Percentiles rank a stretch among this genome's conserved stretches.
These are phyloP conservation scores for Suhomyces atakaporum DNA, from an alignment of 1,139 yeast genomes.

Conservation along the genomic window DNA sequence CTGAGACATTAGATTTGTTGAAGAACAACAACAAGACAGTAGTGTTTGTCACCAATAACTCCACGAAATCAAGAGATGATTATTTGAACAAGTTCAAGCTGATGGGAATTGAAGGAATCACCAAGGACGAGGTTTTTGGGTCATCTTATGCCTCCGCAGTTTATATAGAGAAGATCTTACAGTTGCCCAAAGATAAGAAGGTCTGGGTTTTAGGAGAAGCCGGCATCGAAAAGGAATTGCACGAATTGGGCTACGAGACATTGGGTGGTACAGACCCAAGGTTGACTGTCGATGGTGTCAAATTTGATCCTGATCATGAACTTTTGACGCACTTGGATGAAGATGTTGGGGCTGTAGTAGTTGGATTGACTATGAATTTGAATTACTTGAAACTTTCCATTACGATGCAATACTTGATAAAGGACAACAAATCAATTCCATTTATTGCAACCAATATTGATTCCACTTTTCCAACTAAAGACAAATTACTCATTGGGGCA, in stretches of 20 bases:
- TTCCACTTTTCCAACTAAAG: constrained; percentile 90
- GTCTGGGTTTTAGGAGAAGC: constrained; percentile 51
- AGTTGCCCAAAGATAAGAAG: constrained; percentile 65
- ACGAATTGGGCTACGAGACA: constrained; percentile 44
- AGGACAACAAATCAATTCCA: constrained; percentile 61
- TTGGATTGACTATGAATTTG: constrained; percentile 76
- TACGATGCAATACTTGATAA: constrained; percentile 74
- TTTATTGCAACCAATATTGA: constrained; percentile 96
- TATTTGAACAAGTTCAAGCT: constrained; percentile 75
- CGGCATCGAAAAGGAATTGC: constrained; percentile 47
- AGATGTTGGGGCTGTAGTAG: constrained; percentile 81
- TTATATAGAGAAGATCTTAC: constrained; percentile 73
- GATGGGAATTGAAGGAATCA: constrained; percentile 66
- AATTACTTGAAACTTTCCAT: constrained; percentile 81
- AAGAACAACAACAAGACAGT: constrained; percentile 54
- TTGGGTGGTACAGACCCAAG: constrained; percentile 45
- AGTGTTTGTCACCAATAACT: constrained; percentile 91
- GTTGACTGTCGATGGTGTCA: constrained; percentile 32
- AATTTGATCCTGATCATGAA: constrained; percentile 37
- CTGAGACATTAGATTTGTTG: constrained; percentile 40
- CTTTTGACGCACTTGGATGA: constrained; percentile 56
- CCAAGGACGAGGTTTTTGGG: constrained; percentile 80
- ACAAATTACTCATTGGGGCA: constrained; percentile 87
- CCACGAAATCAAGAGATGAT: constrained; percentile 81
- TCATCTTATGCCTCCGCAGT: constrained; percentile 91